These are phyloP conservation scores for Linum trigynum DNA, from an alignment of 345 rosid genomes.

Conservation along the genomic window DNA sequence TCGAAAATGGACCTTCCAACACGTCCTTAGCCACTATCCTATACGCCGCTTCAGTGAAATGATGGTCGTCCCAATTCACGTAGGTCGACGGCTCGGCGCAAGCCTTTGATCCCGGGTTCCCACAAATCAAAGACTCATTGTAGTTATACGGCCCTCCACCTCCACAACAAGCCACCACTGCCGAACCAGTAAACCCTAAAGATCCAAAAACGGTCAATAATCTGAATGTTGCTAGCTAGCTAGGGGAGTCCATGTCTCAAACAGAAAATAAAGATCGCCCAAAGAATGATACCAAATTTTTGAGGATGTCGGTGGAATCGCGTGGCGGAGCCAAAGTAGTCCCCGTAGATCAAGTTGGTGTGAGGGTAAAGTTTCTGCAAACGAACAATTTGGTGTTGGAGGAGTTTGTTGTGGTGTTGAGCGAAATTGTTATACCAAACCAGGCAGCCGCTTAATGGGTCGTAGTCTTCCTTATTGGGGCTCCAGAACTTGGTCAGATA, in stretches of 20 bases:
- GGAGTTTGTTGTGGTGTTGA: constrained; percentile 38
- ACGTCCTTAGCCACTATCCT: neutral
- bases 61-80: constrained; percentile 70
- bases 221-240: neutral
- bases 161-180: constrained; percentile 50
- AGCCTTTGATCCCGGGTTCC: constrained; percentile 38
- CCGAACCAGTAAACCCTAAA: constrained; percentile 37
- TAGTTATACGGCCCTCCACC: constrained; percentile 60
- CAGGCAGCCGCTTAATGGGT: constrained; percentile 37
- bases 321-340: constrained; percentile 12
- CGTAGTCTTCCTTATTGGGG: constrained; percentile 27
- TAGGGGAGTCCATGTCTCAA: neutral
- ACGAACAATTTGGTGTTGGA: constrained; percentile 27
- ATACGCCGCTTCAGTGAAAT: constrained; percentile 34
- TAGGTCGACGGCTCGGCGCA: constrained; percentile 36
- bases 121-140: constrained; percentile 41
- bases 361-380: constrained; percentile 40
- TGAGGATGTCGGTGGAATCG: constrained; percentile 26
- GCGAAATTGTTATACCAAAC: constrained; percentile 39
- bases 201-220: neutral
- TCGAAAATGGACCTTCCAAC: neutral
- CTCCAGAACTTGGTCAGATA: constrained; percentile 40
- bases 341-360: constrained; percentile 23
- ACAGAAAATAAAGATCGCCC: neutral
- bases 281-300: constrained; percentile 32